These are phyloP conservation scores for Purpureocillium lavendulum DNA, from an alignment of 2,329 filamentous ascomycete species.

Conservation along the genomic window DNA sequence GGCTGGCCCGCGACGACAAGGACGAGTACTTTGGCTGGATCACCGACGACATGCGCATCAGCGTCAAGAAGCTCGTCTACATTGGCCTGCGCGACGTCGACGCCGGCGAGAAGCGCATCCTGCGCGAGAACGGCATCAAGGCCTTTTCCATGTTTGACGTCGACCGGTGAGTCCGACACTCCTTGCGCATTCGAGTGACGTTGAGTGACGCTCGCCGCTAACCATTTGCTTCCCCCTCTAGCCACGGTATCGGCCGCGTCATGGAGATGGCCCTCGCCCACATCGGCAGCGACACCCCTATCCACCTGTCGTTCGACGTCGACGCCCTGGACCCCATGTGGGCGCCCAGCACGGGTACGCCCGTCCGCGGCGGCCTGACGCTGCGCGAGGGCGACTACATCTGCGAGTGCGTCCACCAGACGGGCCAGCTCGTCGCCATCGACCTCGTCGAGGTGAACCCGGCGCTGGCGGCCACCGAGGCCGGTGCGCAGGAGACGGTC, in stretches of 20 bases:
- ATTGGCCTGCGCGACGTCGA: conserved; percentile 94
- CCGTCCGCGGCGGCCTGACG: conserved; percentile 86
- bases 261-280: conserved; percentile 98
- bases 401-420: conserved; percentile 77
- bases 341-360: conserved; percentile 92
- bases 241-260: conserved; percentile 87
- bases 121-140: conserved; percentile 83
- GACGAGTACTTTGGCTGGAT: conserved; percentile 89
- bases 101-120: conserved; percentile 82
- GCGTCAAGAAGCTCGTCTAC: conserved; percentile 83
- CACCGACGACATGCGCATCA: conserved; percentile 59
- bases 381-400: conserved; percentile 96
- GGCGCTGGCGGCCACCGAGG: conserved; percentile 51
- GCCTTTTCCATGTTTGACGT: conserved; percentile 99
- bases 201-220: too few species aligned
- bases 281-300: conserved; percentile 89
- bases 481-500: conserved; percentile 77
- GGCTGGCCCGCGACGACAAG: conserved; percentile 67
- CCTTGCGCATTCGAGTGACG: too few species aligned
- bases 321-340: conserved; percentile 94
- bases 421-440: conserved; percentile 68
- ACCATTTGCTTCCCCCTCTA: conserved; percentile 21
- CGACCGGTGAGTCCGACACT: conserved; percentile 54
- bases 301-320: conserved; percentile 95
- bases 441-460: conserved; percentile 81